Conservation (phyloP, 345 rosid species). For the Orychophragmus violaceus region DNA sequence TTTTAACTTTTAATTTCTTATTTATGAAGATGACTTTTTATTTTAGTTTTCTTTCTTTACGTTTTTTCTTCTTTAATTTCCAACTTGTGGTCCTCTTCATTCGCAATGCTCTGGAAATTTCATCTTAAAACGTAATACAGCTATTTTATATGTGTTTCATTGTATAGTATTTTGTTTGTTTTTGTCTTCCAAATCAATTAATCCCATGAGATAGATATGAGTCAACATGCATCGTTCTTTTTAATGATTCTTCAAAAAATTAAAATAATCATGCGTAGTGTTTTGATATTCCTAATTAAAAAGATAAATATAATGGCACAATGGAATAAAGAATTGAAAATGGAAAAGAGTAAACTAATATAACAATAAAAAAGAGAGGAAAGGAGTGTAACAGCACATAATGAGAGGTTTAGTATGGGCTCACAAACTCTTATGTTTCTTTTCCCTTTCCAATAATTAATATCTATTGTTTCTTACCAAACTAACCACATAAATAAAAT, state of each 20-base stretch:
- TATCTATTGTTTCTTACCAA: slow-evolving; percentile 58
- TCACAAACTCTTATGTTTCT: slow-evolving; percentile 43
- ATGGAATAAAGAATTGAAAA: background rate
- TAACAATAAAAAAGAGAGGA: background rate
- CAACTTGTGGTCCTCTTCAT: slow-evolving; percentile 27
- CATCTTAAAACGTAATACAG: slow-evolving; percentile 8
- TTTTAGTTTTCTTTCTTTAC: background rate
- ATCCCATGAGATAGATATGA: background rate
- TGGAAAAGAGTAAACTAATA: background rate
- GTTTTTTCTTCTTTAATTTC: background rate
- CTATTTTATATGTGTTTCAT: background rate
- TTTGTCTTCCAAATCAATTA: background rate
- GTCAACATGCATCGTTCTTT: background rate
- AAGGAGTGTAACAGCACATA: slow-evolving; percentile 31
- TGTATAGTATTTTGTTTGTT: background rate
- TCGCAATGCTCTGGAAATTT: slow-evolving; percentile 4
- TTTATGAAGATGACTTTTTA: background rate
- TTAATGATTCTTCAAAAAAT: background rate
- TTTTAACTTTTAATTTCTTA: background rate
- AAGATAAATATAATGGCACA: background rate
- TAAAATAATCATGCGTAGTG: background rate
- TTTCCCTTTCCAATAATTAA: slow-evolving; percentile 48
- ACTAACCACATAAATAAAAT: slow-evolving; percentile 44
- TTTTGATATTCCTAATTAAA: background rate
- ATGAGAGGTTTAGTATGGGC: slow-evolving; percentile 55